These are phyloP conservation scores for Leishmania tropica DNA, from an alignment of 208 protist genomes.

Conservation along the genomic window DNA sequence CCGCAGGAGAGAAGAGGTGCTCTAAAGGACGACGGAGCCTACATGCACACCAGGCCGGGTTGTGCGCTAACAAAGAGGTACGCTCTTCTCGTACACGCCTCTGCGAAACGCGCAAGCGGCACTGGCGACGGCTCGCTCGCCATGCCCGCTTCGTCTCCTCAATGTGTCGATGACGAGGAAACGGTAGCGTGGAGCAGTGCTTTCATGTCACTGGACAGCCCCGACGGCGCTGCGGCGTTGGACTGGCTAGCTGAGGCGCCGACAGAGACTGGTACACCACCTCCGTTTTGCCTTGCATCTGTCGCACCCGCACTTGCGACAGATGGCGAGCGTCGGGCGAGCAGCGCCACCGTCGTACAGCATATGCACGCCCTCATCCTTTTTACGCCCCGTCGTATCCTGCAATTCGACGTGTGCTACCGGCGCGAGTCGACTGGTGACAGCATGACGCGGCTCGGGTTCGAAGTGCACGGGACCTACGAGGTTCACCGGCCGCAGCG, in stretches of 20 bases:
- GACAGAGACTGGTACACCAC: background rate
- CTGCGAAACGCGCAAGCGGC: background rate
- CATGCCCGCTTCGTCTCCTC: background rate
- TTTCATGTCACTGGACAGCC: slow-evolving; percentile 14
- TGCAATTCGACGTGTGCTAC: slow-evolving; percentile 10
- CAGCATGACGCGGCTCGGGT: background rate
- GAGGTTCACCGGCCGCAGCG: background rate
- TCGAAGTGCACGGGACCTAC: slow-evolving; percentile 15
- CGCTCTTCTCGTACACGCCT: background rate
- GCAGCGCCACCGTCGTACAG: background rate
- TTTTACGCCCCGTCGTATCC: slow-evolving; percentile 5
- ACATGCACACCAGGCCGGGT: too few species aligned
- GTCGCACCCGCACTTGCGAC: background rate
- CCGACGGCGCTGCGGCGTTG: slow-evolving; percentile 13
- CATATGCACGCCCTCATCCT: slow-evolving; percentile 3
- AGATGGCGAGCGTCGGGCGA: background rate
- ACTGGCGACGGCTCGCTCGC: background rate
- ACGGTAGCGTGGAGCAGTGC: slow-evolving; percentile 9
- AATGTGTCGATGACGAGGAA: background rate
- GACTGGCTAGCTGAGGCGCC: slow-evolving; percentile 12
- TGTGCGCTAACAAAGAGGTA: background rate
- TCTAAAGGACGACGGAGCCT: background rate
- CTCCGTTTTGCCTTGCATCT: background rate
- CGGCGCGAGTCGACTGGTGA: background rate
- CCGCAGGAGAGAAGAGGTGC: background rate